phyloP scores from a whole-genome alignment of 1,284 basidiomycete species.

The Mycosarcoma mackinlayi region DNA sequence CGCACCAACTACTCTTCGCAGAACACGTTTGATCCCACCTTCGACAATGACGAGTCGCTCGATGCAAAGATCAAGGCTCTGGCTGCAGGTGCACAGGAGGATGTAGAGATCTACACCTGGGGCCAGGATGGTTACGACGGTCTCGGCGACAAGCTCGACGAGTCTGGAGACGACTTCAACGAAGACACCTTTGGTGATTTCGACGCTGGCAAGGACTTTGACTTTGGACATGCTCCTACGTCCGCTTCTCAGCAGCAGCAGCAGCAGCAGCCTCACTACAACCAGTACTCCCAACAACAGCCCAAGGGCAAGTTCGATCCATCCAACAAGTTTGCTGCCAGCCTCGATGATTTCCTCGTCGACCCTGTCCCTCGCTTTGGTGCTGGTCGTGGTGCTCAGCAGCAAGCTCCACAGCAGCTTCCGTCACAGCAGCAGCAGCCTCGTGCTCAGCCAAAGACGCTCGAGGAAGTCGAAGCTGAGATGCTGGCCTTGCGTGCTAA shows the following conservation, averaged over 20 bases:
- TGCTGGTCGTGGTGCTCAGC: slow-evolving; percentile 37
- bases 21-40: slow-evolving; percentile 44
- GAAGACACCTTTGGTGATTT: slow-evolving; percentile 89
- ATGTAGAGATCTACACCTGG: slow-evolving; percentile 87
- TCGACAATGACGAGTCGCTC: slow-evolving; percentile 59
- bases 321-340: slow-evolving; percentile 59
- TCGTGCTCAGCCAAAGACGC: slow-evolving; percentile 59
- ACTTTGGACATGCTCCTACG: slow-evolving; percentile 74
- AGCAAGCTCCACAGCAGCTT: slow-evolving; percentile 32
- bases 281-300: slow-evolving; percentile 18
- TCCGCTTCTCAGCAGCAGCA: slow-evolving; percentile 21
- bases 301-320: slow-evolving; percentile 42
- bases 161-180: slow-evolving; percentile 70
- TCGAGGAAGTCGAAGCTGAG: slow-evolving; percentile 69
- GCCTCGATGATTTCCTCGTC: slow-evolving; percentile 66
- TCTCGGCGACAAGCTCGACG: slow-evolving; percentile 86
- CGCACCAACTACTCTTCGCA: slow-evolving; percentile 20
- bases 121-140: slow-evolving; percentile 88
- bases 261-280: slow-evolving; percentile 14
- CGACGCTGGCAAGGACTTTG: slow-evolving; percentile 80
- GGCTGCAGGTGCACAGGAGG: slow-evolving; percentile 73
- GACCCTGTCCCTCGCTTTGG: slow-evolving; percentile 48
- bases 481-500: slow-evolving; percentile 59
- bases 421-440: slow-evolving; percentile 29
- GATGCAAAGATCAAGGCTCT: slow-evolving; percentile 70